Percentiles rank a stretch among this genome's conserved stretches.
phyloP scores from a whole-genome alignment of 73 alveolate genomes.

The Tetrahymena thermophila region DNA sequence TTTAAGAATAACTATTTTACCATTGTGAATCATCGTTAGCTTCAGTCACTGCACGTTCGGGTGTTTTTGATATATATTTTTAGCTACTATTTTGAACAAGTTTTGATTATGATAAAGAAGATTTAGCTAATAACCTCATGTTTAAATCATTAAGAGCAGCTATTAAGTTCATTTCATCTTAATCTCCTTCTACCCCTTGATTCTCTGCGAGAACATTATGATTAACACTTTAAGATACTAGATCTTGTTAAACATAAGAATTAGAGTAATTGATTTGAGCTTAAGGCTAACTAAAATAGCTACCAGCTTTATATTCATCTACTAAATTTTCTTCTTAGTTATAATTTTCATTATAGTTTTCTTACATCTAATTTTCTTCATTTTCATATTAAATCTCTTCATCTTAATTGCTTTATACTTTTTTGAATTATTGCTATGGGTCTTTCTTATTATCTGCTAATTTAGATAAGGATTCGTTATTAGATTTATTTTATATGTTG shows the following conservation, averaged over 20 bases:
- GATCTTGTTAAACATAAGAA: not conserved
- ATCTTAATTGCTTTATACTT: not conserved
- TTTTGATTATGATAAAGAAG: not conserved
- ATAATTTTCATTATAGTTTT: not conserved
- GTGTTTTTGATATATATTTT: not conserved
- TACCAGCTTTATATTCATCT: not conserved
- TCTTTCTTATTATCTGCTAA: not conserved
- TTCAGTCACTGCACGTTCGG: not conserved
- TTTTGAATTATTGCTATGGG: not conserved
- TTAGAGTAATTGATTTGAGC: not conserved
- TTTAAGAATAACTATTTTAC: not conserved
- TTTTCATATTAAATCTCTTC: not conserved
- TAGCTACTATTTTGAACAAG: not conserved
- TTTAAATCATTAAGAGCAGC: not conserved
- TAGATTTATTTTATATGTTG: not conserved
- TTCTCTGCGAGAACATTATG: not conserved
- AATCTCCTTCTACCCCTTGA: not conserved
- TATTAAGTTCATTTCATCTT: not conserved
- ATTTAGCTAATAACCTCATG: not conserved
- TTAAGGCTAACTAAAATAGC: not conserved
- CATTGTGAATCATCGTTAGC: not conserved
- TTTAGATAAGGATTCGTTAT: not conserved
- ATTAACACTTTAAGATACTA: not conserved
- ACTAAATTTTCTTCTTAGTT: not conserved
- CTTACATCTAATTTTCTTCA: not conserved